Conservation (phyloP, 495 filamentous ascomycete species). For the Hypomontagnella monticulosa region DNA sequence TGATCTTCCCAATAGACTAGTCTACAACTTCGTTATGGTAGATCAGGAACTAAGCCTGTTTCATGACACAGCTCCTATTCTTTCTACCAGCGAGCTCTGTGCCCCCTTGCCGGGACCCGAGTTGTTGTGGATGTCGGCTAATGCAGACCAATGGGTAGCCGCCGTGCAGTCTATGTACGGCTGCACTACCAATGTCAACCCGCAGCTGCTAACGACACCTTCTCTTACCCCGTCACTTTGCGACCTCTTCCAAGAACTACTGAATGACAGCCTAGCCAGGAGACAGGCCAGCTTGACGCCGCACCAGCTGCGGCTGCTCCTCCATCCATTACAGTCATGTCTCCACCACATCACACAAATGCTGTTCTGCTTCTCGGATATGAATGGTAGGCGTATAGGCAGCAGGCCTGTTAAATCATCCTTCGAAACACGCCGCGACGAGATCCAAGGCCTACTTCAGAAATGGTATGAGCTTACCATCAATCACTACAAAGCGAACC, state of each 20-base stretch:
- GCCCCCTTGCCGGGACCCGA: slow-evolving; percentile 67
- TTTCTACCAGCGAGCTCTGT: slow-evolving; percentile 66
- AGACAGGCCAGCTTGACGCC: slow-evolving; percentile 52
- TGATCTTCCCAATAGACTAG: slow-evolving; percentile 54
- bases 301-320: slow-evolving; percentile 59
- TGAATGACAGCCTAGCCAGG: slow-evolving; percentile 54
- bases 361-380: slow-evolving; percentile 57
- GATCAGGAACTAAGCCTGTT: slow-evolving; percentile 73
- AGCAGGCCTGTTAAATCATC: slow-evolving; percentile 56
- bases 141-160: slow-evolving; percentile 58
- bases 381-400: slow-evolving; percentile 45
- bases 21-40: slow-evolving; percentile 73
- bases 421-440: slow-evolving; percentile 60
- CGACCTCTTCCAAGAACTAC: slow-evolving; percentile 66
- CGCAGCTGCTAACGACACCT: slow-evolving; percentile 51
- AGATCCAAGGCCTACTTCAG: slow-evolving; percentile 64
- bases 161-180: slow-evolving; percentile 61
- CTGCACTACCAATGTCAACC: slow-evolving; percentile 47
- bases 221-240: slow-evolving; percentile 60
- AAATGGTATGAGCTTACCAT: slow-evolving; percentile 67
- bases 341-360: slow-evolving; percentile 60
- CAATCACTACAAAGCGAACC: slow-evolving; percentile 46
- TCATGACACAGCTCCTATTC: slow-evolving; percentile 65
- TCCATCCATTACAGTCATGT: slow-evolving; percentile 63
- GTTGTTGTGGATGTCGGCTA: slow-evolving; percentile 58